Evolutionary conservation across 129 eudicot genomes (phyloP).

Genomic region (Lactuca saligna): DNA sequence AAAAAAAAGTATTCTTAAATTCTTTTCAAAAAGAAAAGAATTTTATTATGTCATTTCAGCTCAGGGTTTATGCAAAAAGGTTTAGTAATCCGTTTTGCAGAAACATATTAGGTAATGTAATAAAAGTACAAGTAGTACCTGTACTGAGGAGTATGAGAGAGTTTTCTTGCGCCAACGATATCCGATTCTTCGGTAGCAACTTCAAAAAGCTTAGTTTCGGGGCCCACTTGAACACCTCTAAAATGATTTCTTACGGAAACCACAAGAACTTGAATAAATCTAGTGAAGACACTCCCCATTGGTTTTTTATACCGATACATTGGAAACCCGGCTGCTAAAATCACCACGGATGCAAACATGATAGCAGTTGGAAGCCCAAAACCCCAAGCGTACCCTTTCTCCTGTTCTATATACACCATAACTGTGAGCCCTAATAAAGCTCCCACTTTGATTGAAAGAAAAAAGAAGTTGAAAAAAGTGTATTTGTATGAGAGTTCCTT

Average conservation of each 20-base stretch:
- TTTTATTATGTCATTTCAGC: background rate
- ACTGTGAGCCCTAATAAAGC: conserved; percentile 73
- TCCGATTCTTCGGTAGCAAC: conserved; percentile 60
- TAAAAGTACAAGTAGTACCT: conserved; percentile 34
- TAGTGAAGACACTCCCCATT: conserved; percentile 75
- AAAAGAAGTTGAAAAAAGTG: conserved; percentile 73
- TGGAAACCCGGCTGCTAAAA: conserved; percentile 54
- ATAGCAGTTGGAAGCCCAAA: conserved; percentile 60
- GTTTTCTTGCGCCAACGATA: conserved; percentile 70
- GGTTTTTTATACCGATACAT: conserved; percentile 78
- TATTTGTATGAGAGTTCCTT: conserved; percentile 58
- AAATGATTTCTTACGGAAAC: conserved; percentile 59
- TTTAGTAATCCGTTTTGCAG: no score
- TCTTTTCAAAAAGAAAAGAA: no score
- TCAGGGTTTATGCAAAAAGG: no score
- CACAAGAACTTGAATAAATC: conserved; percentile 74
- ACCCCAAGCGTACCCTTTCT: conserved; percentile 79
- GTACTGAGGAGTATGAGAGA: conserved; percentile 61
- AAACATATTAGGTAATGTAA: no score
- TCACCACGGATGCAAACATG: conserved; percentile 49
- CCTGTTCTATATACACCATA: conserved; percentile 59
- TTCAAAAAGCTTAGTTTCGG: conserved; percentile 50
- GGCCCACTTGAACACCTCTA: conserved; percentile 42
- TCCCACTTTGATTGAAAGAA: conserved; percentile 78
- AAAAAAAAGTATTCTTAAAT: no score